Percentiles rank a stretch among this genome's conserved stretches.
These are phyloP conservation scores for Penicillium paxilli DNA, from an alignment of 495 filamentous ascomycete species.

Conservation along the genomic window DNA sequence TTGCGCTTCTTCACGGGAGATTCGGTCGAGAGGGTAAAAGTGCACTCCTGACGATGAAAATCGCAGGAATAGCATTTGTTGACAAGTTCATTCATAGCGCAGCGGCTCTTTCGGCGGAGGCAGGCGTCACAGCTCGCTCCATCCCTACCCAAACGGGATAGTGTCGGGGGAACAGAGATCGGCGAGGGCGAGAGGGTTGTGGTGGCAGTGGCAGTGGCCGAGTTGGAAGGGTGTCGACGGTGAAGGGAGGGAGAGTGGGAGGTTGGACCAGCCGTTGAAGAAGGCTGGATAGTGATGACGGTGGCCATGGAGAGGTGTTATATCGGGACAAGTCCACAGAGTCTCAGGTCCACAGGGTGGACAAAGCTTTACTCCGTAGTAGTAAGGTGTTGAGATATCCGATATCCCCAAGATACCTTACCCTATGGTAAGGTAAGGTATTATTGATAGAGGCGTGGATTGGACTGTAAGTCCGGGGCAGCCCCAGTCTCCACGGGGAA, in stretches of 20 bases:
- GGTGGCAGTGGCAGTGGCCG: slow-evolving; percentile 15
- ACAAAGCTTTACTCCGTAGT: not conserved
- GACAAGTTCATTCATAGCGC: slow-evolving; percentile 72
- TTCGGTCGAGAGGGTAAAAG: slow-evolving; percentile 46
- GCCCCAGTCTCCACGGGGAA: not conserved
- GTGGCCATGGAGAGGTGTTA: slow-evolving; percentile 34
- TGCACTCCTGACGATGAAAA: slow-evolving; percentile 56
- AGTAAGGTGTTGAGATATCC: too few species aligned
- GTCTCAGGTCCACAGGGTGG: too few species aligned
- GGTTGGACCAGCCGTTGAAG: slow-evolving; percentile 29
- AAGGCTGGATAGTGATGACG: slow-evolving; percentile 48
- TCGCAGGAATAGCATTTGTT: slow-evolving; percentile 55
- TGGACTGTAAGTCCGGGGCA: not conserved
- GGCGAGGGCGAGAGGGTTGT: slow-evolving; percentile 32
- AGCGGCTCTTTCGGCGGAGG: slow-evolving; percentile 80
- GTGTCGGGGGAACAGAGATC: slow-evolving; percentile 27
- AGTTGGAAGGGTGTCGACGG: slow-evolving; percentile 22
- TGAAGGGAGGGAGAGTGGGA: slow-evolving; percentile 22
- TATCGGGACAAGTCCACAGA: not conserved
- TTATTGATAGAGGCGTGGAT: too few species aligned
- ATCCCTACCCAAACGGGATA: slow-evolving; percentile 39
- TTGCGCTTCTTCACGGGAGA: slow-evolving; percentile 74
- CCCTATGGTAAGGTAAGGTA: too few species aligned
- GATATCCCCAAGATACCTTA: too few species aligned
- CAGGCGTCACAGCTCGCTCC: slow-evolving; percentile 75